A percentile compares a stretch with the other conserved stretches of the same genome.
These are phyloP conservation scores for Kazachstania psychrophila DNA, from an alignment of 805 yeast species.

Conservation along the genomic window DNA sequence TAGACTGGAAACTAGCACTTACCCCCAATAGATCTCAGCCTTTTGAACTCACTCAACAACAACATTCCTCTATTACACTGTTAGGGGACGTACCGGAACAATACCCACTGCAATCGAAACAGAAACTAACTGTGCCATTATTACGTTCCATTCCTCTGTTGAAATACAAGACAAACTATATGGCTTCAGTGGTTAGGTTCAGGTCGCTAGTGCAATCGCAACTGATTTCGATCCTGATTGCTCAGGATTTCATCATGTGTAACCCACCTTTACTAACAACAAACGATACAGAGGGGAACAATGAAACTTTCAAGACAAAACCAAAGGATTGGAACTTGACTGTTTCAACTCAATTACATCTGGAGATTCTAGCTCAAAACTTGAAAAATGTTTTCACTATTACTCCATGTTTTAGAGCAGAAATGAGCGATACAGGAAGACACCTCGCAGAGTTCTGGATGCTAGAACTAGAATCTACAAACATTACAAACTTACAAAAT, in stretches of 20 bases:
- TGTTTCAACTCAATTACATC: conserved; percentile 85
- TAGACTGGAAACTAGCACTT: conserved; percentile 29
- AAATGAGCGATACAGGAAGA: conserved; percentile 78
- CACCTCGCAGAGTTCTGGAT: conserved; percentile 96
- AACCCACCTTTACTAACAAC: conserved; percentile 81
- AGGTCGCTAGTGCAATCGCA: conserved; percentile 60
- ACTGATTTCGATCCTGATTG: conserved; percentile 41
- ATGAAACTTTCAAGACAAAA: conserved; percentile 66
- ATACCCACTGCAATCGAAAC: conserved; percentile 85
- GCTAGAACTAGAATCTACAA: conserved; percentile 86
- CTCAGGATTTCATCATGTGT: conserved; percentile 54
- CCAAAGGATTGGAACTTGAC: conserved; percentile 50
- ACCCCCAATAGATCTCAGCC: conserved; percentile 36
- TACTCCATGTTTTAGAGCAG: conserved; percentile 92
- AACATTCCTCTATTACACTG: conserved; percentile 33
- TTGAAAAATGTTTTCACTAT: conserved; percentile 78
- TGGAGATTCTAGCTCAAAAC: conserved; percentile 72
- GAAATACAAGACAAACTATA: conserved; percentile 62
- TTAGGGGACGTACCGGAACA: conserved; percentile 50
- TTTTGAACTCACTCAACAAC: conserved; percentile 39
- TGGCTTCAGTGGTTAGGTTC: conserved; percentile 59
- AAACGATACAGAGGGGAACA: conserved; percentile 96
- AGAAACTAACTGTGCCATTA: conserved; percentile 49
- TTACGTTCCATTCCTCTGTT: conserved; percentile 67
- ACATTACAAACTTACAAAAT: conserved; percentile 47